phyloP scores from a whole-genome alignment of 805 yeast species.

The Teunomyces barrocoloradensis region DNA sequence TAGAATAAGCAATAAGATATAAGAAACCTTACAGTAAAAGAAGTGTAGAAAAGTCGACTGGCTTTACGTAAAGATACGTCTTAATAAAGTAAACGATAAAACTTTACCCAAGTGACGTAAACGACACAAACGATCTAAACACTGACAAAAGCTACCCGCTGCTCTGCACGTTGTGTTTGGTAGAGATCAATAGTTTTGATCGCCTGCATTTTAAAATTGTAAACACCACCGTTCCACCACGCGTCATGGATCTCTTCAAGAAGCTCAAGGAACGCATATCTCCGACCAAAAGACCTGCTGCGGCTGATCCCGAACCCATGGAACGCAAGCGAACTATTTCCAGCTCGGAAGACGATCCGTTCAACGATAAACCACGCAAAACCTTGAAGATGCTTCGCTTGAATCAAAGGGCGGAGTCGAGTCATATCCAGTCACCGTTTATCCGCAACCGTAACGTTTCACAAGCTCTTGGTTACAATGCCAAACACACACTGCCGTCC shows the following conservation, averaged over 20 bases:
- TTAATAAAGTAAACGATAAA: too few relatives aligned
- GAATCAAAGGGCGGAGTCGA: not conserved
- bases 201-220: not conserved
- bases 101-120: too few relatives aligned
- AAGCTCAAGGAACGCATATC: constrained; percentile 24
- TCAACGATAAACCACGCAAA: constrained; percentile 18
- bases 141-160: too few relatives aligned
- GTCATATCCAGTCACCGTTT: constrained; percentile 4
- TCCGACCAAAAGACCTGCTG: constrained; percentile 12
- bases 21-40: not conserved
- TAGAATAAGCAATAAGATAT: too few relatives aligned
- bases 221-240: not conserved
- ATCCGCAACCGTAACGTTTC: constrained; percentile 19
- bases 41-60: not conserved
- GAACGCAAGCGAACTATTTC: constrained; percentile 10
- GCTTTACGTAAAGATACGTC: too few relatives aligned
- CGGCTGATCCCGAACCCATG: not conserved
- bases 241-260: constrained; percentile 11
- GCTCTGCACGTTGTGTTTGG: too few relatives aligned
- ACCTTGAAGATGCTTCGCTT: constrained; percentile 3
- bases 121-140: too few relatives aligned
- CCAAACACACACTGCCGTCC: not conserved
- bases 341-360: constrained; percentile 25
- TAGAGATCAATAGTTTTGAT: too few relatives aligned
- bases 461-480: constrained; percentile 2